These are phyloP conservation scores for Candida gigantensis DNA, from an alignment of 1,139 yeast genomes.

Conservation along the genomic window DNA sequence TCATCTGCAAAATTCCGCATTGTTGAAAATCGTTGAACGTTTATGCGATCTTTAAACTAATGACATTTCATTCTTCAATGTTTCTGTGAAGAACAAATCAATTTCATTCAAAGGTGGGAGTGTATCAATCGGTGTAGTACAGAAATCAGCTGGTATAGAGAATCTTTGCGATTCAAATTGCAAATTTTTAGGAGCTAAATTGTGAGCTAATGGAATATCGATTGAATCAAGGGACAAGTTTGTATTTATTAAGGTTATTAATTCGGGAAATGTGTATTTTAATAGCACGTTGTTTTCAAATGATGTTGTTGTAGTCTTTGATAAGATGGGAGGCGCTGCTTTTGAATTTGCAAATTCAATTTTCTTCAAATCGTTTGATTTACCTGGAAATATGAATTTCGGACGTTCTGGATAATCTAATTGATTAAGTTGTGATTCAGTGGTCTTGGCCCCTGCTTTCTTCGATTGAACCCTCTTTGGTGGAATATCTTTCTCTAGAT, in stretches of 20 bases:
- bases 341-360: not conserved
- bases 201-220: conserved; percentile 25
- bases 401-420: conserved; percentile 3
- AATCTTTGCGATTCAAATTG: conserved; percentile 23
- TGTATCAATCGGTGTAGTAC: not conserved
- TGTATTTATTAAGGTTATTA: conserved; percentile 21
- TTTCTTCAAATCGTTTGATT: not conserved
- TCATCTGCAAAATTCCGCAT: conserved; percentile 2
- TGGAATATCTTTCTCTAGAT: conserved; percentile 29
- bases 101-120: conserved; percentile 22
- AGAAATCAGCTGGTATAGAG: conserved; percentile 7
- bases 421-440: not conserved
- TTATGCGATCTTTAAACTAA: conserved; percentile 11
- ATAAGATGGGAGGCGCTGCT: not conserved
- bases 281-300: conserved; percentile 7
- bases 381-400: not conserved
- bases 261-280: conserved; percentile 19
- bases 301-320: conserved; percentile 10
- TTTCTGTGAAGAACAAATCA: conserved; percentile 24
- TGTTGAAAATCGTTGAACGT: conserved; percentile 9
- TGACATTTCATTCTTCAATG: conserved; percentile 9
- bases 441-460: conserved; percentile 2
- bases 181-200: conserved; percentile 27
- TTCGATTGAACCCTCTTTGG: conserved; percentile 18
- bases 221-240: conserved; percentile 17